phyloP scores from a whole-genome alignment of 2,329 filamentous ascomycete genomes.

The Penicillium rolfsii region DNA sequence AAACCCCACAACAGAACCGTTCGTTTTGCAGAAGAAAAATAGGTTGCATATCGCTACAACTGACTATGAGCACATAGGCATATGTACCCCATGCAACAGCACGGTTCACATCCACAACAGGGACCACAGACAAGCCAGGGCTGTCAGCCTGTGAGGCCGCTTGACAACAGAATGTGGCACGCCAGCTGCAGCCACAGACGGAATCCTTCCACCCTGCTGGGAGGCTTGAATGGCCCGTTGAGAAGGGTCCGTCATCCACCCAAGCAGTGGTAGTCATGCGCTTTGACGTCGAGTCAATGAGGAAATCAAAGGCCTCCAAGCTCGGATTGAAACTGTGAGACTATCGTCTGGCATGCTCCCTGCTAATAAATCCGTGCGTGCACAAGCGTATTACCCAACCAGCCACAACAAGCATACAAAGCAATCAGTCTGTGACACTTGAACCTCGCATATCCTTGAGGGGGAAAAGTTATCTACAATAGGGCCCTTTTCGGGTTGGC shows the following conservation, averaged over 20 bases:
- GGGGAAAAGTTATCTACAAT: neutral
- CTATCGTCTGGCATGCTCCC: neutral
- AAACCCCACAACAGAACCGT: too few species aligned
- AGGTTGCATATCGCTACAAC: too few species aligned
- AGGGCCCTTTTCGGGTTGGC: neutral
- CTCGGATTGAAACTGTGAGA: too few species aligned
- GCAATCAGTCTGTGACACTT: neutral
- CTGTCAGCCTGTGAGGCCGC: neutral
- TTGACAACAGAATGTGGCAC: neutral
- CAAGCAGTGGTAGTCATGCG: neutral
- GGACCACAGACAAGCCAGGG: neutral
- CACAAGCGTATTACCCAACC: neutral
- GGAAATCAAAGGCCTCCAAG: neutral
- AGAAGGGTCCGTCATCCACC: neutral
- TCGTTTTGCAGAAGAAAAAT: too few species aligned
- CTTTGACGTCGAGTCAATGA: neutral
- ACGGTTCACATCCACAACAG: neutral
- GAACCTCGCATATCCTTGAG: neutral
- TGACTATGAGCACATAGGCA: neutral
- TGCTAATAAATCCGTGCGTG: neutral
- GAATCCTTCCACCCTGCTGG: conserved; percentile 2
- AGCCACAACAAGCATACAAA: neutral
- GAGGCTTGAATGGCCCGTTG: neutral
- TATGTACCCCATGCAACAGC: neutral
- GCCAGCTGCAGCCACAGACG: conserved; percentile 12